Evolutionary conservation across 495 filamentous ascomycete species (phyloP).

Genomic region (Aspergillus steynii): DNA sequence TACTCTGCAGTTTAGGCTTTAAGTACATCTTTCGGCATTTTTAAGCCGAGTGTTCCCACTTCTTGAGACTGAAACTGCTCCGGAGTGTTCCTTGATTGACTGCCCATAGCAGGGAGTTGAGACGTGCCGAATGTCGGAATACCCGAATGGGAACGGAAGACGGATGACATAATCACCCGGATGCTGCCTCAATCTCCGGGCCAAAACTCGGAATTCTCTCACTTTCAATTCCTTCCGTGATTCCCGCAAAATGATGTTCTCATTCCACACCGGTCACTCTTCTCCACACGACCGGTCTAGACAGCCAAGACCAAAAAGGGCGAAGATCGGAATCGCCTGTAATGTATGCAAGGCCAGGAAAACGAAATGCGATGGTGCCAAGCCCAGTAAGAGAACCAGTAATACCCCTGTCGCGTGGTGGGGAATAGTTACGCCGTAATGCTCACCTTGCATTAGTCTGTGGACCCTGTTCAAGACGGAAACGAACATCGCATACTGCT

Average conservation of each 20-base stretch:
- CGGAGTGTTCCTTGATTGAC: too few species aligned
- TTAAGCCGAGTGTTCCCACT: too few species aligned
- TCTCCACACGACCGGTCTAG: neutral
- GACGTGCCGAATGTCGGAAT: neutral
- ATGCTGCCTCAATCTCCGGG: neutral
- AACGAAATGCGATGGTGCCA: neutral
- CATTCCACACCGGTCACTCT: neutral
- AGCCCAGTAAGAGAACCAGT: neutral
- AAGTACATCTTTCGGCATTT: too few species aligned
- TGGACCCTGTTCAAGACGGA: conserved; percentile 16
- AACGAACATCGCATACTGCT: conserved; percentile 4
- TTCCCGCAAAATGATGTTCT: neutral
- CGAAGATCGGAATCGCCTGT: neutral
- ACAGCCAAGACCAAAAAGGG: neutral
- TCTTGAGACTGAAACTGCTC: too few species aligned
- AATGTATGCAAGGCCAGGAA: neutral
- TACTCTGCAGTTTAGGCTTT: too few species aligned
- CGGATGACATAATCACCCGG: neutral
- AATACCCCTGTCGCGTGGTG: neutral
- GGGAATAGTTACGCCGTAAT: neutral
- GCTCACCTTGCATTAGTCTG: conserved; percentile 13
- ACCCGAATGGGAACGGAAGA: neutral
- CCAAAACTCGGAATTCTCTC: neutral
- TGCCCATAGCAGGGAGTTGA: too few species aligned
- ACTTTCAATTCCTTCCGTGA: neutral